Base-by-base conservation (phyloP, 2,329 filamentous ascomycete species). In the Hymenoscyphus repandus region DNA sequence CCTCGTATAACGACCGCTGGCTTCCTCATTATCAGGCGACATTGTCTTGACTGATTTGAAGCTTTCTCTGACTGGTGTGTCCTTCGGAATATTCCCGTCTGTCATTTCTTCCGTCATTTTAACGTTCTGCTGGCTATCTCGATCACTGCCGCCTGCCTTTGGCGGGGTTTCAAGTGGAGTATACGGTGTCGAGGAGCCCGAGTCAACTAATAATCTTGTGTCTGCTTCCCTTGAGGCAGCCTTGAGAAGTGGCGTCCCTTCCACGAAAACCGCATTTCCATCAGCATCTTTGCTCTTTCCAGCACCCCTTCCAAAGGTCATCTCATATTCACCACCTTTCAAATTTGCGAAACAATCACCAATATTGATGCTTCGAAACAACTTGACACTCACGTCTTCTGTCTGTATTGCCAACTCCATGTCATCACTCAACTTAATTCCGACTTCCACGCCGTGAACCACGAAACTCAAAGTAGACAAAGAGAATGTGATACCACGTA, bases 291-390 rank as follows among this genome's bases (percentile, higher is more conserved):
- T 60, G 2, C 61, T 63, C 38, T 63, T 66, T 49, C 62, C 68
- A 18, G 64, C 64, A 15, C 72, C 50, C 3, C 65, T 62, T 6
- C 68, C 71, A 57, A 77, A 76, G 0, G 70, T 75, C 68, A 77
- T 76, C 60, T 78, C 74, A 51, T 60, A 66, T 53, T 74, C 65
- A n/a, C 72, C 73, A 18, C 74, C 75, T 59, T 79, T 79, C 43
- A 78, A 61, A 58, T 77, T 78, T n/a, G 70, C 74, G 58, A 73
- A 79, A 10, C 77, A 73, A 53, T 79, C 73, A 4, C 72, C 72
- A 32, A 79, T 69, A n/a, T 73, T 69, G 32, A 79, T 74, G 5
- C 69, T 65, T 36, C 77, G 65, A 55, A 79, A 76, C 0, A 80
- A 63, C 2, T 64, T 65, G 17, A 79, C 70, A 5, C 64, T 68